These are phyloP conservation scores for Solanum corneliomulleri DNA, from an alignment of 257 asterid species.

Conservation along the genomic window DNA sequence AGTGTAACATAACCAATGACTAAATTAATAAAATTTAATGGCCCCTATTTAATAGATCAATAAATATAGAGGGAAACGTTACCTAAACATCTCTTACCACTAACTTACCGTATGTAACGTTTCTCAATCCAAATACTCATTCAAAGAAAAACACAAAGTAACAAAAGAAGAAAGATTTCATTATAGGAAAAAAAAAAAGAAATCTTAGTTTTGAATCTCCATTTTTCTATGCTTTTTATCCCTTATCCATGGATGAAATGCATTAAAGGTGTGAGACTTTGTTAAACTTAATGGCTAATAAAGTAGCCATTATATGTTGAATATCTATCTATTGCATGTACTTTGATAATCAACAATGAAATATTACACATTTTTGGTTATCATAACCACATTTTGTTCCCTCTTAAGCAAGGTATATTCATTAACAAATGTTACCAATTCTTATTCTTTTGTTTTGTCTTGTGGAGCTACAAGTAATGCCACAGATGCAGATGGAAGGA, in stretches of 20 bases:
- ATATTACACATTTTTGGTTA: not conserved
- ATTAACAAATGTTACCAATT: not conserved
- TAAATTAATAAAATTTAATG: not conserved
- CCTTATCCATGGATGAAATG: not conserved
- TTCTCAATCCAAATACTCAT: not conserved
- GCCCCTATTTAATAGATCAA: not conserved
- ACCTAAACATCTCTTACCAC: not conserved
- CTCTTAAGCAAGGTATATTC: not conserved
- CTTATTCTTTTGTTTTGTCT: conserved; percentile 30
- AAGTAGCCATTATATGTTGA: not conserved
- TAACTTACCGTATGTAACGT: not conserved
- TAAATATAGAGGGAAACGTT: not conserved
- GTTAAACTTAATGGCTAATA: not conserved
- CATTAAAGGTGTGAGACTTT: not conserved
- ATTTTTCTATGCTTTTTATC: not conserved
- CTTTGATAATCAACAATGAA: not conserved
- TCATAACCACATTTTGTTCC: not conserved
- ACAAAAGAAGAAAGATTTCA: not conserved
- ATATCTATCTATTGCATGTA: not conserved
- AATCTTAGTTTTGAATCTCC: not conserved
- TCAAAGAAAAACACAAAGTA: not conserved
- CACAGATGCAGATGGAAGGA: conserved; percentile 31
- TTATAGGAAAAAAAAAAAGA: not conserved
- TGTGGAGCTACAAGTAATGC: conserved; percentile 47
- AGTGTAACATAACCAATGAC: not conserved